phyloP scores from a whole-genome alignment of 768 basidiomycete species.

The Boletus subcaerulescens region DNA sequence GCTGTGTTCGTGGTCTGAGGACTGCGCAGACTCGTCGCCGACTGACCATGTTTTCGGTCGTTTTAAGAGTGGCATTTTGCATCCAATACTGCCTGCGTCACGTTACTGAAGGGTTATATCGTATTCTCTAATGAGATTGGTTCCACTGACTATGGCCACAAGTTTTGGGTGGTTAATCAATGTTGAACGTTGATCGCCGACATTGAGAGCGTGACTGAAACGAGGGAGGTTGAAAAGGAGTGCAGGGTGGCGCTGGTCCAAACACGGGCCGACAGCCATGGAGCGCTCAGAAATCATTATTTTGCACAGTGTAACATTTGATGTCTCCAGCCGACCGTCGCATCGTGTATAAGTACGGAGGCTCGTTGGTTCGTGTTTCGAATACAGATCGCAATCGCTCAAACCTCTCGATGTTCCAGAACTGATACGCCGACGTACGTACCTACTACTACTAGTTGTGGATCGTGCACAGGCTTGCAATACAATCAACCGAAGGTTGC shows the following conservation, averaged over 20 bases:
- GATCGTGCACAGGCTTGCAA: too few relatives aligned
- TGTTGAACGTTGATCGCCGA: neutral
- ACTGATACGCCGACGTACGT: too few relatives aligned
- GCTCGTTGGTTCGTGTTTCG: too few relatives aligned
- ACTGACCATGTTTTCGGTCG: slow-evolving; percentile 31
- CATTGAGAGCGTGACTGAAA: too few relatives aligned
- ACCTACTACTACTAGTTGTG: too few relatives aligned
- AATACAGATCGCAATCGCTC: too few relatives aligned
- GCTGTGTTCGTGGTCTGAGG: slow-evolving; percentile 12
- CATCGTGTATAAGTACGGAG: too few relatives aligned
- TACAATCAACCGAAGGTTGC: too few relatives aligned
- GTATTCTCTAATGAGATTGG: neutral
- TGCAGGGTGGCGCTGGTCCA: neutral
- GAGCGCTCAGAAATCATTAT: neutral
- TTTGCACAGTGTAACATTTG: too few relatives aligned
- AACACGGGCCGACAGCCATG: neutral
- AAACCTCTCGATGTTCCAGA: too few relatives aligned
- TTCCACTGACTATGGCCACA: neutral
- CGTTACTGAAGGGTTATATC: neutral
- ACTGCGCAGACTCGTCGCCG: slow-evolving; percentile 10
- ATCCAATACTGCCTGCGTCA: neutral
- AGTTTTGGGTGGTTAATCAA: neutral
- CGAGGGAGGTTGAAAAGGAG: neutral
- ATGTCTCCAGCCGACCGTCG: too few relatives aligned
- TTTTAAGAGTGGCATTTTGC: slow-evolving; percentile 33